Evolutionary conservation across 2,329 filamentous ascomycete genomes (phyloP).

Genomic region (Verticillium nubilum): DNA sequence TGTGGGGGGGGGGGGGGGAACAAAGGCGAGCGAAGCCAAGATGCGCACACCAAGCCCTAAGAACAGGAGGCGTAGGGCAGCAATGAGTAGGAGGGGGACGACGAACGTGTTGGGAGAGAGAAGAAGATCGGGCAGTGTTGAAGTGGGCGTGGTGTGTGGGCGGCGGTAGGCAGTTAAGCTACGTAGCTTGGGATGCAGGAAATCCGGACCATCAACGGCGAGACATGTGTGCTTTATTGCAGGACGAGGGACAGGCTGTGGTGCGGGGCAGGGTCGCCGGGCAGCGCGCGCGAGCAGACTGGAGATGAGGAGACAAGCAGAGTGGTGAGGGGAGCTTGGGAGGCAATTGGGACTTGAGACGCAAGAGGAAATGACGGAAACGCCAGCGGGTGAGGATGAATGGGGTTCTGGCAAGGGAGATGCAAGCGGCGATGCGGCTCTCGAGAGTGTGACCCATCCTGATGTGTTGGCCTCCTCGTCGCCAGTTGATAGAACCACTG

Average conservation of each 20-base stretch:
- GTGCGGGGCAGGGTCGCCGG: slow-evolving; percentile 43
- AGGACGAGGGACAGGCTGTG: slow-evolving; percentile 34
- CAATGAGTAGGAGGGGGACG: slow-evolving; percentile 7
- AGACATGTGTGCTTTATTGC: slow-evolving; percentile 63
- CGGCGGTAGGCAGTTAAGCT: slow-evolving; percentile 37
- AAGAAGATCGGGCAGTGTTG: slow-evolving; percentile 4
- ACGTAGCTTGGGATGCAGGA: slow-evolving; percentile 41
- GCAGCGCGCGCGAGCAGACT: background rate
- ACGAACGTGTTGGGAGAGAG: slow-evolving; percentile 7
- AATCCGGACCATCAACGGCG: slow-evolving; percentile 48
- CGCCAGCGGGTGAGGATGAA: slow-evolving; percentile 32
- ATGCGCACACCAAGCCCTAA: slow-evolving; percentile 17
- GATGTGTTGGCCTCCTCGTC: slow-evolving; percentile 87
- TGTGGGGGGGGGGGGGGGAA: too few relatives aligned
- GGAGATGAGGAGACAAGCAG: background rate
- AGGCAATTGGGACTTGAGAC: slow-evolving; percentile 27
- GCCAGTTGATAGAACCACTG: slow-evolving; percentile 69
- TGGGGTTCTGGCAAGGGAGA: slow-evolving; percentile 27
- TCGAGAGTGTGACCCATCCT: slow-evolving; percentile 64
- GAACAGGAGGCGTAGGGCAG: slow-evolving; percentile 13
- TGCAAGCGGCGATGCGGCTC: slow-evolving; percentile 63
- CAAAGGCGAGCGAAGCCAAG: slow-evolving; percentile 27
- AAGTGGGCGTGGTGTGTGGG: slow-evolving; percentile 23
- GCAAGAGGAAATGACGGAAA: slow-evolving; percentile 27
- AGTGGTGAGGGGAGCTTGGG: background rate